phyloP scores from a whole-genome alignment of 2,329 filamentous ascomycete genomes.

The Penicillium sclerotiorum region DNA sequence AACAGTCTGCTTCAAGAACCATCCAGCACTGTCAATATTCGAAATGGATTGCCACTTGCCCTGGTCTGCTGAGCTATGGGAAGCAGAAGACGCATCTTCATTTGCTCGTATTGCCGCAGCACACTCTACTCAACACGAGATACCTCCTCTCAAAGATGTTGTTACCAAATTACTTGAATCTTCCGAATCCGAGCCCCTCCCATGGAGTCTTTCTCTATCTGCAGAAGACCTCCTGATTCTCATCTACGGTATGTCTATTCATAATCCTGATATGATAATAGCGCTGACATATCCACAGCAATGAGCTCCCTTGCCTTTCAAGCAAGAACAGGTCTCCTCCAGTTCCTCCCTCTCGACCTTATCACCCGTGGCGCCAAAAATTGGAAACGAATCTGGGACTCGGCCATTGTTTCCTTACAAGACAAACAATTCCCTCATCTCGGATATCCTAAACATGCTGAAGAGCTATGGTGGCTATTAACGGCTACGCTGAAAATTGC shows the following conservation, averaged over 20 bases:
- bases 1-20: constrained; percentile 37
- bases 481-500: constrained; percentile 29
- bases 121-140: constrained; percentile 11
- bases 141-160: constrained; percentile 29
- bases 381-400: constrained; percentile 34
- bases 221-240: constrained; percentile 33
- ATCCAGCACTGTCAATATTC: constrained; percentile 32
- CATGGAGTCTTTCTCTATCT: constrained; percentile 30
- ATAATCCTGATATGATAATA: neutral
- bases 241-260: constrained; percentile 31
- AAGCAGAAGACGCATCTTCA: constrained; percentile 29
- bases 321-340: constrained; percentile 28
- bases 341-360: constrained; percentile 26
- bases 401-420: constrained; percentile 13
- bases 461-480: constrained; percentile 35
- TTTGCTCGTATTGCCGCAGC: constrained; percentile 24
- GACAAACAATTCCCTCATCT: constrained; percentile 28
- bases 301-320: constrained; percentile 36
- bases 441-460: constrained; percentile 36
- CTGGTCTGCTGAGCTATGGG: constrained; percentile 33
- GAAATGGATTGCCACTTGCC: constrained; percentile 36
- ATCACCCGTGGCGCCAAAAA: constrained; percentile 31
- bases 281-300: constrained; percentile 16
- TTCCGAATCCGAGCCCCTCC: constrained; percentile 13
- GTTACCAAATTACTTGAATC: constrained; percentile 28